Conservation (phyloP, 768 basidiomycete species). For the Sutorius australiensis region DNA sequence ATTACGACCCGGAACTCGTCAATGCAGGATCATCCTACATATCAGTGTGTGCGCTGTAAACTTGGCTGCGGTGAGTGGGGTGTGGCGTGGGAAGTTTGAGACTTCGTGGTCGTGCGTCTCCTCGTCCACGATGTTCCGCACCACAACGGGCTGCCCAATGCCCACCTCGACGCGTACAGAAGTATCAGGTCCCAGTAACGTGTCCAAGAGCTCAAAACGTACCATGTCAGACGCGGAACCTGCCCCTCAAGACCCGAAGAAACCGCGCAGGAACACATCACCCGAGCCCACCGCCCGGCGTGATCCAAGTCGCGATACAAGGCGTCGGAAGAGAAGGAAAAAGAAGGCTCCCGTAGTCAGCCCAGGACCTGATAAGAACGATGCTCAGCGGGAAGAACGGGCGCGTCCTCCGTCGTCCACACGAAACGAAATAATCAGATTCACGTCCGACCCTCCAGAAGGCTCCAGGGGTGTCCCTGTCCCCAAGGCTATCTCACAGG, state of each 20-base stretch:
- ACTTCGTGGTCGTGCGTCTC: not conserved
- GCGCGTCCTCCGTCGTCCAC: conserved; percentile 17
- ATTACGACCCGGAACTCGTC: too few relatives aligned
- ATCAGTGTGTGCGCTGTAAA: too few relatives aligned
- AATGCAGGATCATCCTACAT: too few relatives aligned
- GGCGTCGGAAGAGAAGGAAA: conserved; percentile 27
- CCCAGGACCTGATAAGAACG: conserved; percentile 6
- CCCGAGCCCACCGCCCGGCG: conserved; percentile 13
- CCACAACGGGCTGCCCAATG: conserved; percentile 13
- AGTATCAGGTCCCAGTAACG: conserved; percentile 14
- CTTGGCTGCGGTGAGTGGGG: not conserved
- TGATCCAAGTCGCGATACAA: conserved; percentile 23
- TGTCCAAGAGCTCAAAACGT: conserved; percentile 11
- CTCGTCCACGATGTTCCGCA: not conserved
- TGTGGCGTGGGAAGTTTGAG: conserved; percentile 27
- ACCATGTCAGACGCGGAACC: conserved; percentile 25
- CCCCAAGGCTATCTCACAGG: not conserved
- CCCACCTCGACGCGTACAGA: conserved; percentile 23
- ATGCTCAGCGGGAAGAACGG: not conserved
- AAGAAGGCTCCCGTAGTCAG: conserved; percentile 28
- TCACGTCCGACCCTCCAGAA: conserved; percentile 13
- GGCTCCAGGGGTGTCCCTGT: not conserved
- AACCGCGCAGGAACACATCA: conserved; percentile 19
- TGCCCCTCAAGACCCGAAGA: conserved; percentile 21
- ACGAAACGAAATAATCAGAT: conserved; percentile 28